Evolutionary conservation across 441 rosid genomes (phyloP), one percentile per base, ranked within the genome.

Genomic region (Aquilaria agallochum): DNA sequence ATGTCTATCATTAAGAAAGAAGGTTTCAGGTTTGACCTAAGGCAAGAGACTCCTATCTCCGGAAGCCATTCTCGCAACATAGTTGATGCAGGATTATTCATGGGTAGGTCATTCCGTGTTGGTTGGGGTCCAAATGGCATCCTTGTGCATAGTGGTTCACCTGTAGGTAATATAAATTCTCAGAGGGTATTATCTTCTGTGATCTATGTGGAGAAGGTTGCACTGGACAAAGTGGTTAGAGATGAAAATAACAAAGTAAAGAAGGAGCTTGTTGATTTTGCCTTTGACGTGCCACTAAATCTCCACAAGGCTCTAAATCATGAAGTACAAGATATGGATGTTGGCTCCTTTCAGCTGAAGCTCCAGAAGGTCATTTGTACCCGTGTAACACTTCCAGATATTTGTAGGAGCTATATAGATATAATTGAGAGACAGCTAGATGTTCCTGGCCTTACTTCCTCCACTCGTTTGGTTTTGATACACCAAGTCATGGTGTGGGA

Each of bases 81-180:
- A 69, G 96, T 88, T 67, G 99, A 95, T 80, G 96, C 98, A 14
- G 98, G 90, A 64, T 78, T 95, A 56, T 95, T 95, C 77, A 92
- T 92, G 99, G 96, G 97, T 56, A 83, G 91, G 74, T 92, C 98
- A 36, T 95, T 92, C 78, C 96, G 98, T 67, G 99, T 85, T 48
- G 99, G 99, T 33, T 95, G 99, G 99, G 98, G 98, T 3, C 98
- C 96, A 34, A 89, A 87, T 84, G 98, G 98, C 31, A 68, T 92
- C 66, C 96, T 95, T 73, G 83, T 95, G 59, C 98, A 95, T 70
- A 66, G 88, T 60, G 99, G 97, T 56, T 55, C 81, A 33, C 80
- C 85, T 51, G 80, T 90, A 53, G 82, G 85, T 54, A 69, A 77
- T 69, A 72, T 60, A 63, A 66, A 77, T 72, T 72, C 96, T 66